Base-by-base conservation (phyloP, 306 rosid genomes). In the Vigna reflexopilosa region DNA sequence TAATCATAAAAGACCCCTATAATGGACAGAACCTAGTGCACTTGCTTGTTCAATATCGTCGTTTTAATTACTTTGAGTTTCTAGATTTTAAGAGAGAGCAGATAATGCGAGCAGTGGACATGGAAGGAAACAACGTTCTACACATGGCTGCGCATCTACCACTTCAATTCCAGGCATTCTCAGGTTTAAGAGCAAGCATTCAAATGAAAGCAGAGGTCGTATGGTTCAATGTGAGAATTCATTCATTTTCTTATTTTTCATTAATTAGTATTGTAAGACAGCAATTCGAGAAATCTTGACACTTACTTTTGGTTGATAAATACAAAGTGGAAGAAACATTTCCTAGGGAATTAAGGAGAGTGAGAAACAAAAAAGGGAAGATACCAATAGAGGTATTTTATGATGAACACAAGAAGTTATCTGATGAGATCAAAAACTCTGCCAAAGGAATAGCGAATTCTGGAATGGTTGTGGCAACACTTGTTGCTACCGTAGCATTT, bases 401-500 rank as follows among this genome's bases (percentile, higher is more conserved):
- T 28, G 14, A 4, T 0, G 9, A 5, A 0, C 83, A 80, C 47
- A n/a, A 6, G 12, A 2, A 2, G 2, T 52, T 80, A 64, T 56
- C 47, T 0, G 1, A 40, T 7, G 50, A 11, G 8, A 67, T 34
- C 0, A 34, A 42, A 42, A 9, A 9, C 1, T 6, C 13, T 4
- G 72, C 19, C 2, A 72, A 62, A 51, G 73, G 0, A 20, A 64
- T 34, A 26, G 59, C 68, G 3, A 52, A 80, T 1, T 28, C 12
- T 12, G 11, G 63, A 6, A 75, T 80, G 83, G n/a, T 80, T 26
- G 68, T 80, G 32, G 73, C 73, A 12, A 44, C 78, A 4, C 67
- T 80, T 11, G 26, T 72, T 62, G 45, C 78, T 40, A 17, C 74
- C 0, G 17, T 80, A 22, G 83, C 73, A 0, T 71, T 79, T 14